Evolutionary conservation across 1,284 basidiomycete genomes (phyloP).

Genomic region (Malassezia sympodialis): DNA sequence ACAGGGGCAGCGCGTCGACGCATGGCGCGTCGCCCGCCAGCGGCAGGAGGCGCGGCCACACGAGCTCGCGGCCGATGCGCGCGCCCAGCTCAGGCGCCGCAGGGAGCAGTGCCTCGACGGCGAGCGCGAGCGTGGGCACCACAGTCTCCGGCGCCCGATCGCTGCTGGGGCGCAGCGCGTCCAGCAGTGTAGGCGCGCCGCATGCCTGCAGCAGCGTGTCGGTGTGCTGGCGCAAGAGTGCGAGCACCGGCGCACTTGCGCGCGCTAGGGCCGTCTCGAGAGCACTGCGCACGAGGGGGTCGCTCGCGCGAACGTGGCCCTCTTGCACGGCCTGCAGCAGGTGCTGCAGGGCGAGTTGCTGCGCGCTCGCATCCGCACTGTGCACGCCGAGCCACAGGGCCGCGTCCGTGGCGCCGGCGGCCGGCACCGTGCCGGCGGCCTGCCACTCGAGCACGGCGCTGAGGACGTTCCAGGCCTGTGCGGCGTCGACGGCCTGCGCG

Average conservation of each 20-base stretch:
- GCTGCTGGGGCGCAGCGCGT: constrained; percentile 19
- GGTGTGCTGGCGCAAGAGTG: neutral
- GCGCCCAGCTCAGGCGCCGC: constrained; percentile 13
- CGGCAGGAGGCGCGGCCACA: constrained; percentile 22
- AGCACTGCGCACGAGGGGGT: constrained; percentile 32
- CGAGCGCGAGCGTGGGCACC: constrained; percentile 16
- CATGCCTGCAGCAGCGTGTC: constrained; percentile 21
- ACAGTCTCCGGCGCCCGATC: neutral
- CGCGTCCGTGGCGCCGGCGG: constrained; percentile 18
- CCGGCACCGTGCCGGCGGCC: constrained; percentile 19
- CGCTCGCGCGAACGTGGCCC: constrained; percentile 18
- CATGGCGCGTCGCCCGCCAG: neutral
- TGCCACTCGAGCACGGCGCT: constrained; percentile 27
- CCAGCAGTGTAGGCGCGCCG: constrained; percentile 16
- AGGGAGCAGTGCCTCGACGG: constrained; percentile 14
- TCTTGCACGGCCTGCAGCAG: constrained; percentile 22
- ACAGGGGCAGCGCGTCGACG: neutral
- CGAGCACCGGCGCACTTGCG: constrained; percentile 23
- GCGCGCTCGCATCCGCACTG: constrained; percentile 26
- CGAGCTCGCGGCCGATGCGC: constrained; percentile 16
- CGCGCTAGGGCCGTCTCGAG: constrained; percentile 27
- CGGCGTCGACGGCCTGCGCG: constrained; percentile 16
- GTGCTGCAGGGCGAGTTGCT: constrained; percentile 25
- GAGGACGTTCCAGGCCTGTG: constrained; percentile 24
- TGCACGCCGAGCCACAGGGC: constrained; percentile 39